Percentiles rank a stretch among this genome's conserved stretches.
These are phyloP conservation scores for Bipolaris bicolor DNA, from an alignment of 2,329 filamentous ascomycete genomes.

Conservation along the genomic window DNA sequence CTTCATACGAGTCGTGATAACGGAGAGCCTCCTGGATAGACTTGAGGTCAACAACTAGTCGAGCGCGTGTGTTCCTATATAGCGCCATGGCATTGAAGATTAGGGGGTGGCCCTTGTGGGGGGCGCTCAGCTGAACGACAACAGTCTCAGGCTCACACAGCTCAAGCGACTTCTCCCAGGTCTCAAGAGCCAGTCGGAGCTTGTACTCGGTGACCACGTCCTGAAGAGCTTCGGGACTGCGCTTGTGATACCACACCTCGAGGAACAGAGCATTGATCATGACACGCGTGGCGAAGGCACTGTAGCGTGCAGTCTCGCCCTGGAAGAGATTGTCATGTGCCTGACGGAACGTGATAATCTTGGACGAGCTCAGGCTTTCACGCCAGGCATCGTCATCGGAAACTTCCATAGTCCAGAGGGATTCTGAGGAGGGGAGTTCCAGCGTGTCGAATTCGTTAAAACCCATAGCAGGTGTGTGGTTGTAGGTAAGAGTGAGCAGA, in stretches of 20 bases:
- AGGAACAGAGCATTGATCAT: conserved; percentile 99
- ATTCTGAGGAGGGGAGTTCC: conserved; percentile 90
- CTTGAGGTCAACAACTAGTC: conserved; percentile 94
- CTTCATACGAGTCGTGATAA: conserved; percentile 96
- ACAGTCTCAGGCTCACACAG: conserved; percentile 91
- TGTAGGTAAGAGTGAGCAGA: conserved; percentile 91
- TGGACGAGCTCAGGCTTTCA: conserved; percentile 73
- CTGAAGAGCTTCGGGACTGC: conserved; percentile 94
- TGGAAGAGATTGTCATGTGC: conserved; percentile 96
- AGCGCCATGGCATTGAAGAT: conserved; percentile 99
- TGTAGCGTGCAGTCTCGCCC: conserved; percentile 88
- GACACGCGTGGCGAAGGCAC: conserved; percentile 93
- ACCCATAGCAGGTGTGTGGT: conserved; percentile 95
- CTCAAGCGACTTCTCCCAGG: conserved; percentile 97
- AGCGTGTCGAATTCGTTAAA: conserved; percentile 98
- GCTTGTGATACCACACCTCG: conserved; percentile 98
- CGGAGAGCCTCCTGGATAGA: conserved; percentile 93
- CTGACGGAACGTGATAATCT: conserved; percentile 85
- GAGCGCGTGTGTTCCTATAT: conserved; percentile 90
- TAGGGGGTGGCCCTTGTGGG: conserved; percentile 92
- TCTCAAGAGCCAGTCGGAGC: conserved; percentile 90
- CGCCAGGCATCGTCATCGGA: conserved; percentile 83
- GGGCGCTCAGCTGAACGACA: conserved; percentile 86
- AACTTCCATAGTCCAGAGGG: conserved; percentile 86
- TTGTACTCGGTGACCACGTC: conserved; percentile 99